Percentiles rank a stretch among this genome's conserved stretches.
Conservation (phyloP, 371 early-diverging fungal species). For the Furculomyces boomerangus region DNA sequence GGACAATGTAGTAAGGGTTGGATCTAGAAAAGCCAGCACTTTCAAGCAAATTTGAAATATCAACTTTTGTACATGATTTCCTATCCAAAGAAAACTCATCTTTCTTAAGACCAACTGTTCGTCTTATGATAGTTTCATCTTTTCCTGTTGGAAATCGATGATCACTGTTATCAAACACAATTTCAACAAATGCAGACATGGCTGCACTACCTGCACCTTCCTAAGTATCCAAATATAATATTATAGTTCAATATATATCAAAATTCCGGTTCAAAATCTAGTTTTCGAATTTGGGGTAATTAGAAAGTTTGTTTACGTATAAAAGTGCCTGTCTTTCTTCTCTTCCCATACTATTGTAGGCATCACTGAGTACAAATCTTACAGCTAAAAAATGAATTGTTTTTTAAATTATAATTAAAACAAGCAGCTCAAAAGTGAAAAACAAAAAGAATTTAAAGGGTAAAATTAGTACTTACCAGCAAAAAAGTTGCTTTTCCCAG, state of each 20-base stretch:
- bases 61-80: slow-evolving; percentile 68
- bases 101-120: slow-evolving; percentile 89
- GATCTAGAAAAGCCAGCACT: slow-evolving; percentile 95
- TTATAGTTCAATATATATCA: slow-evolving; percentile 9
- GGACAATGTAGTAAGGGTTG: slow-evolving; percentile 98
- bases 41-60: slow-evolving; percentile 88
- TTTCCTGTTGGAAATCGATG: slow-evolving; percentile 91
- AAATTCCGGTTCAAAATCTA: slow-evolving; percentile 14
- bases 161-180: slow-evolving; percentile 92
- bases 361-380: slow-evolving; percentile 91
- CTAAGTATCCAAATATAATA: neutral
- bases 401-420: neutral
- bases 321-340: slow-evolving; percentile 89
- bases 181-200: slow-evolving; percentile 93
- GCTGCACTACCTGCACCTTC: slow-evolving; percentile 86
- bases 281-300: slow-evolving; percentile 14
- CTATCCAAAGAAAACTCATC: slow-evolving; percentile 96
- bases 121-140: slow-evolving; percentile 68
- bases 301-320: slow-evolving; percentile 26
- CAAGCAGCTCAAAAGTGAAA: neutral
- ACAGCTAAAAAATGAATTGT: slow-evolving; percentile 44
- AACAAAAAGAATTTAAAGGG: slow-evolving; percentile 1
- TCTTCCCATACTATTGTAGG: slow-evolving; percentile 72
- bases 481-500: slow-evolving; percentile 99
- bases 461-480: slow-evolving; percentile 26